These are phyloP conservation scores for Tricholoma furcatifolium DNA, from an alignment of 768 basidiomycete species.

Conservation along the genomic window DNA sequence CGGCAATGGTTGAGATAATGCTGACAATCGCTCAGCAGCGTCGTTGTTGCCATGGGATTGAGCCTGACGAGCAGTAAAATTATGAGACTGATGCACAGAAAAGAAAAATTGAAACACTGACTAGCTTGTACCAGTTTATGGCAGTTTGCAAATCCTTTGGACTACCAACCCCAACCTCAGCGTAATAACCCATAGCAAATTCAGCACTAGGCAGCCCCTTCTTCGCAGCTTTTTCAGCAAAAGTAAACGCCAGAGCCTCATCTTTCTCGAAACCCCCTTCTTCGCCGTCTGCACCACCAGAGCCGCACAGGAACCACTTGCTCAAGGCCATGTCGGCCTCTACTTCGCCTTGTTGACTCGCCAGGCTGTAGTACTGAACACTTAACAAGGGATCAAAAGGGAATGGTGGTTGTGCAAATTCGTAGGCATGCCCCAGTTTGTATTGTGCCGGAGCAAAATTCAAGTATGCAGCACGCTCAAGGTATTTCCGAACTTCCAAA, in stretches of 20 bases:
- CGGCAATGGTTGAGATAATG: constrained; percentile 60
- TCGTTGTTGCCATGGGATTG: constrained; percentile 78
- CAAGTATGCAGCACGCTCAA: constrained; percentile 85
- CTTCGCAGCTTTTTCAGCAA: constrained; percentile 83
- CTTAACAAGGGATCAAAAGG: constrained; percentile 85
- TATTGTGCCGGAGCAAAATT: constrained; percentile 86
- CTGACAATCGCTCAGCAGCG: constrained; percentile 70
- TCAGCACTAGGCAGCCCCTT: constrained; percentile 80
- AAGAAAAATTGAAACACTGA: constrained; percentile 14
- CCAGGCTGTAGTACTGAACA: constrained; percentile 87
- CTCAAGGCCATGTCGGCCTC: constrained; percentile 97
- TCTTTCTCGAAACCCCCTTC: constrained; percentile 78
- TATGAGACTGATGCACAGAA: background rate
- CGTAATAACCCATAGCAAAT: constrained; percentile 96
- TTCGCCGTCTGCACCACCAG: constrained; percentile 35
- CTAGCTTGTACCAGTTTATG: constrained; percentile 72
- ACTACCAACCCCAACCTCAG: constrained; percentile 88
- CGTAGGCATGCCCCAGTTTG: constrained; percentile 90
- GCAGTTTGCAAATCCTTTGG: constrained; percentile 61
- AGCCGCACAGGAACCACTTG: constrained; percentile 96
- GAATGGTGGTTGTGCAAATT: constrained; percentile 84
- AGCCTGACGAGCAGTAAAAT: constrained; percentile 45
- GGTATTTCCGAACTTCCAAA: constrained; percentile 69
- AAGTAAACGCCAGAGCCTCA: constrained; percentile 80
- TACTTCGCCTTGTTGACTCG: constrained; percentile 80